Evolutionary conservation across 163 green algal species (phyloP), one percentile per base, ranked within the genome.

Genomic region (Scenedesmus sp.): DNA sequence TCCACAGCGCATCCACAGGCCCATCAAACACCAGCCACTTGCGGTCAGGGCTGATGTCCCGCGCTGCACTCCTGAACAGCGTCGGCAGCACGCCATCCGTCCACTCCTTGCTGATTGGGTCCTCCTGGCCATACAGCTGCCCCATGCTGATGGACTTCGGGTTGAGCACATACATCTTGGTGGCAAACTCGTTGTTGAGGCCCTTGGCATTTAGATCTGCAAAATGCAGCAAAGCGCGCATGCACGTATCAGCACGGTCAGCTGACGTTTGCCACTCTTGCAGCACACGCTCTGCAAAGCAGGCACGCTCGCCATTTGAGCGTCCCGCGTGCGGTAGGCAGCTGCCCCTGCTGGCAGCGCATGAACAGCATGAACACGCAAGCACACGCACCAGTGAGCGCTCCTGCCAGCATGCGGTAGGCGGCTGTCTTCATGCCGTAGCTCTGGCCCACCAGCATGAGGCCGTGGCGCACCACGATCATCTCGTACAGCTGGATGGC

Each of bases 111-210:
- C 94, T 97, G 59, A 93, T 91, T 2, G 88, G 74, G 74, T 91
- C 79, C 84, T 83, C 94, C 56, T 91, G 79, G 52, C 97, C 97
- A 92, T 98, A 98, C 89, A 98, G 96, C 95, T 98, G 96, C 12
- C 96, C 97, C 95, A 98, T 98, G 77, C 95, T 98, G 52, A 99
- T 93, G 2, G 94, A 92, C 94, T 98, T 98, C 82, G 97, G 97
- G 92, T 98, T 98, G 85, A 98, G 94, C 56, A 94, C 91, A 23
- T 94, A 94, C 77, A 88, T 87, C 81, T 96, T 93, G 83, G 94
- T 96, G 92, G 94, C 92, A 54, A 94, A 94, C 94, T 98, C 96
- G 57, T 95, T 95, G 87, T 97, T 97, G 3, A 97, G 90, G 15
- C 96, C 96, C 66, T 91, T 77, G 66, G 70, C 83, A 66, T 89